Percentiles rank a stretch among this genome's conserved stretches.
phyloP scores from a whole-genome alignment of 495 filamentous ascomycete species.

The Cercophora scortea region DNA sequence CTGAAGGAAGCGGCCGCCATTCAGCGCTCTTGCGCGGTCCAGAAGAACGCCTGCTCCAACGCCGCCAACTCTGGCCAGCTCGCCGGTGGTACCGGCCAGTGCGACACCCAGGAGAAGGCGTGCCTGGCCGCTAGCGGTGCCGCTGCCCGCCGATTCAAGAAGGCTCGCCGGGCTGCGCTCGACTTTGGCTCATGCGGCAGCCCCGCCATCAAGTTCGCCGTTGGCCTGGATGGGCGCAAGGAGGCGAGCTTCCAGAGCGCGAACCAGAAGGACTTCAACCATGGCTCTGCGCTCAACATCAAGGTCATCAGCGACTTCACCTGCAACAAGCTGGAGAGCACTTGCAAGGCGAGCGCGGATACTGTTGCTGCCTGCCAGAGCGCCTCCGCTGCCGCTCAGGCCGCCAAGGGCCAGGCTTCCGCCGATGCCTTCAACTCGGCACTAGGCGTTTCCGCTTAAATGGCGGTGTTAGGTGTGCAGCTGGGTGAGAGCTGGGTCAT shows the following conservation, averaged over 20 bases:
- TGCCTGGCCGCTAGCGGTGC: slow-evolving; percentile 31
- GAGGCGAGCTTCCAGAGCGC: slow-evolving; percentile 44
- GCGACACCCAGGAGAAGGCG: slow-evolving; percentile 37
- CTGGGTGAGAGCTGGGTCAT: not conserved
- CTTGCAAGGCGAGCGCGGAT: slow-evolving; percentile 42
- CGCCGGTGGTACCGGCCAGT: slow-evolving; percentile 34
- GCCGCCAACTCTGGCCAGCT: slow-evolving; percentile 44
- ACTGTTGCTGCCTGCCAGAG: slow-evolving; percentile 40
- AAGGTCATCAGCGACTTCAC: slow-evolving; percentile 48
- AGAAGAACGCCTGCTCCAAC: slow-evolving; percentile 51
- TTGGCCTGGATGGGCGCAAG: slow-evolving; percentile 43
- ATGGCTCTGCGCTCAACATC: slow-evolving; percentile 51
- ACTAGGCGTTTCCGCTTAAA: slow-evolving; percentile 22
- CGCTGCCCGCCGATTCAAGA: slow-evolving; percentile 13
- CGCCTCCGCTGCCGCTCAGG: slow-evolving; percentile 32
- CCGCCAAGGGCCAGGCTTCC: slow-evolving; percentile 38
- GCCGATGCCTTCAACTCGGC: slow-evolving; percentile 52
- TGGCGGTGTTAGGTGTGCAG: not conserved
- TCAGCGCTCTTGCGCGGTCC: slow-evolving; percentile 45
- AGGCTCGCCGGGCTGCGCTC: slow-evolving; percentile 18
- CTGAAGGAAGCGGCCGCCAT: slow-evolving; percentile 41
- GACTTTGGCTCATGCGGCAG: slow-evolving; percentile 44
- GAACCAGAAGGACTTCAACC: slow-evolving; percentile 47
- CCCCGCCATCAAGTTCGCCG: slow-evolving; percentile 48
- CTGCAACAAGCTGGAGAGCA: slow-evolving; percentile 43